These are phyloP conservation scores for Microbotryomycetes sp. DNA, from an alignment of 1,284 basidiomycete genomes.

Conservation along the genomic window DNA sequence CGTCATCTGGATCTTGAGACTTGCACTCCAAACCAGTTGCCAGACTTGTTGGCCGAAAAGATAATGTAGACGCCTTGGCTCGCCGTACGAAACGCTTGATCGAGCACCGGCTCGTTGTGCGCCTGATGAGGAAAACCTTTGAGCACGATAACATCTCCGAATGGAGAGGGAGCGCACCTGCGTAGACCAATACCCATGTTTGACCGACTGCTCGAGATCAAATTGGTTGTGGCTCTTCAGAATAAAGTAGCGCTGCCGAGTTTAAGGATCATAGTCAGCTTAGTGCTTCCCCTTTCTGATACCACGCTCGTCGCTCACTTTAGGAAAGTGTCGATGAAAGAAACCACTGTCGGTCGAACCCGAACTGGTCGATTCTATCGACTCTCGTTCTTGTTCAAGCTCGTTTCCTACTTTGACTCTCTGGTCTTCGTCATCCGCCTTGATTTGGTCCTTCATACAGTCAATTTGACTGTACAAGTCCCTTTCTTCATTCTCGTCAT, in stretches of 20 bases:
- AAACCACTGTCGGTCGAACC: constrained; percentile 11
- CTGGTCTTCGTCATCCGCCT: neutral
- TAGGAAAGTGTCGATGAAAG: constrained; percentile 9
- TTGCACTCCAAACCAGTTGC: constrained; percentile 14
- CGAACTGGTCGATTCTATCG: neutral
- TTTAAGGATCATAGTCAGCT: too few species aligned
- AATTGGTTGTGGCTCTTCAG: constrained; percentile 19
- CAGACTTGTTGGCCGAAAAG: constrained; percentile 25
- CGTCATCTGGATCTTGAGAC: too few species aligned
- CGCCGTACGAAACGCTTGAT: constrained; percentile 23
- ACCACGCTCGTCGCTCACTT: neutral
- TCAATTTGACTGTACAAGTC: too few species aligned
- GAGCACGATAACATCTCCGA: too few species aligned
- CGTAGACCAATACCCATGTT: constrained; percentile 13
- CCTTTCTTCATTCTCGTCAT: neutral
- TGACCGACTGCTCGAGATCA: constrained; percentile 17
- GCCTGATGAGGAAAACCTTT: too few species aligned
- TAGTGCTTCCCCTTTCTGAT: too few species aligned
- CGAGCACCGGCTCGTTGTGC: constrained; percentile 22
- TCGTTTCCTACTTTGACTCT: neutral
- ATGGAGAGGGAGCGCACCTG: too few species aligned
- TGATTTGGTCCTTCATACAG: too few species aligned
- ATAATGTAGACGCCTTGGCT: constrained; percentile 16
- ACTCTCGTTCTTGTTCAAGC: neutral
- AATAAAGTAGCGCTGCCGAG: constrained; percentile 14